phyloP scores from a whole-genome alignment of 768 basidiomycete species.

The Brasilioporus rufonigricans region DNA sequence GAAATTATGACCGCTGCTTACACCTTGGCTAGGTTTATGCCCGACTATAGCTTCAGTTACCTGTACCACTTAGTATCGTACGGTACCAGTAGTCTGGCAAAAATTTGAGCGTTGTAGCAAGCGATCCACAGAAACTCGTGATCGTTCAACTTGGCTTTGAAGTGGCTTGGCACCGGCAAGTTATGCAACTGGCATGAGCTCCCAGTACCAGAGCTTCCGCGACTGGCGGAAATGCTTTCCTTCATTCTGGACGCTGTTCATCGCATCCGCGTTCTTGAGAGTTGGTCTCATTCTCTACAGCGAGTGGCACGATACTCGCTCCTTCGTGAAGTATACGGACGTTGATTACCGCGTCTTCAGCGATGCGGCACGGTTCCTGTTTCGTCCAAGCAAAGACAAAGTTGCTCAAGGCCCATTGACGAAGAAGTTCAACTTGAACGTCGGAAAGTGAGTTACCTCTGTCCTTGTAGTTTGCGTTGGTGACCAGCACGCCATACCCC shows the following conservation, averaged over 20 bases:
- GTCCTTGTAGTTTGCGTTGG: background rate
- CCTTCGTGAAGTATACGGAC: slow-evolving; percentile 94
- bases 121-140: too few species aligned
- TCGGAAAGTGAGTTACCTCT: slow-evolving; percentile 74
- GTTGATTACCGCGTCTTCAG: slow-evolving; percentile 95
- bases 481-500: slow-evolving; percentile 4
- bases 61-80: too few species aligned
- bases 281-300: slow-evolving; percentile 77
- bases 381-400: slow-evolving; percentile 48
- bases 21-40: background rate
- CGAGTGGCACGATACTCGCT: slow-evolving; percentile 84
- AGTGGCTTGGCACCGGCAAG: too few species aligned
- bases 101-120: background rate
- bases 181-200: background rate
- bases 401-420: slow-evolving; percentile 61
- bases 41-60: background rate
- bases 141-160: background rate
- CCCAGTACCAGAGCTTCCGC: background rate
- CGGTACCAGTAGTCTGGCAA: background rate
- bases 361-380: slow-evolving; percentile 78
- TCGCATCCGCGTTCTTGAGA: slow-evolving; percentile 56
- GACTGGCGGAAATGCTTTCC: slow-evolving; percentile 13
- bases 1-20: background rate
- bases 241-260: slow-evolving; percentile 53
- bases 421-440: slow-evolving; percentile 32